Percentiles rank a stretch among this genome's conserved stretches.
phyloP scores from a whole-genome alignment of 352 stramenopile genomes.

The Phytophthora pluvialis region DNA sequence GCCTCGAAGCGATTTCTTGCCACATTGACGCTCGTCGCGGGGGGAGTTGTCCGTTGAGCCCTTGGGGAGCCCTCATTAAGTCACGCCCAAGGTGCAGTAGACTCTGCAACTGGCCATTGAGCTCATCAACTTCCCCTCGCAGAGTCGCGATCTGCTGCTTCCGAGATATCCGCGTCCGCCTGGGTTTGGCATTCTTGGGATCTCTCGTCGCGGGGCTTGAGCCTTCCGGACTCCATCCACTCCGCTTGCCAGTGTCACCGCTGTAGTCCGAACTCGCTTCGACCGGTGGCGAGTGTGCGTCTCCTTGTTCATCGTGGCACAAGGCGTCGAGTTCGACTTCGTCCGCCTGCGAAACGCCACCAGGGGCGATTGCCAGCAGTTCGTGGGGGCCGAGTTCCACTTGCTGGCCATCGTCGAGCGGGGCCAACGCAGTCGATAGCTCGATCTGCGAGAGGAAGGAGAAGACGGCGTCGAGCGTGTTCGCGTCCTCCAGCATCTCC shows the following conservation, averaged over 20 bases:
- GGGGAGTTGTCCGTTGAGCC: conserved; percentile 2
- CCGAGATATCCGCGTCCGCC: conserved; percentile 12
- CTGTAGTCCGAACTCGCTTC: no score
- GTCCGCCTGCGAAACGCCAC: neutral
- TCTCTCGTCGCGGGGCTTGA: neutral
- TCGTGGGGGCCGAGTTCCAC: neutral
- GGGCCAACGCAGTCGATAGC: conserved; percentile 6
- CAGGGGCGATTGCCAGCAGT: neutral
- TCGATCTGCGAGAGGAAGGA: conserved; percentile 32
- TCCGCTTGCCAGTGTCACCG: no score
- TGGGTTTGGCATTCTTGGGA: conserved; percentile 2
- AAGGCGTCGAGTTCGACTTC: neutral
- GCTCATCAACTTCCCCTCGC: conserved; percentile 10
- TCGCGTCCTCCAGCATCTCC: conserved; percentile 10
- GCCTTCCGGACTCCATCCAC: conserved; percentile 8
- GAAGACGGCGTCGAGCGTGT: conserved; percentile 23
- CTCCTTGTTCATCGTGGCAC: neutral
- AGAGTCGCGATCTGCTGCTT: conserved; percentile 28
- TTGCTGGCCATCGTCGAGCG: neutral
- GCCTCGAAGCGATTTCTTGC: conserved; percentile 32
- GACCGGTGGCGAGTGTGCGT: no score
- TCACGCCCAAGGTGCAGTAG: neutral
- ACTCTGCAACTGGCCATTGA: conserved; percentile 19
- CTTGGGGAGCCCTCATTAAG: neutral
- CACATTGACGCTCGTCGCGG: conserved; percentile 25